phyloP scores from a whole-genome alignment of 2,329 filamentous ascomycete species.

The Fusarium brachygibbosum region DNA sequence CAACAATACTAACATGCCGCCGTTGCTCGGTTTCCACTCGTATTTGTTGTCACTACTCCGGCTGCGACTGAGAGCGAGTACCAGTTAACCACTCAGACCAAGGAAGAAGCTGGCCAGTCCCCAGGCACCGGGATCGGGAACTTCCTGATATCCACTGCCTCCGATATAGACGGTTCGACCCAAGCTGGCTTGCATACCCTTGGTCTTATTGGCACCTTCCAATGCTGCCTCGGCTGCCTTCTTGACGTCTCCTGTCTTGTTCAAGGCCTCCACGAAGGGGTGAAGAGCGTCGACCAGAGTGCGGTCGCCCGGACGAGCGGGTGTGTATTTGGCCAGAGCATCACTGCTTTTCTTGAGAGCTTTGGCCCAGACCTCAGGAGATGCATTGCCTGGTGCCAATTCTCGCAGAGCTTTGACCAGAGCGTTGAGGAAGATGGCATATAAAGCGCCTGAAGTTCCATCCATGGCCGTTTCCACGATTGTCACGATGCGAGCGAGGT shows the following conservation, averaged over 20 bases:
- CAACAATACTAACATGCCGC: conserved; percentile 4
- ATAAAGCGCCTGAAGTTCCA: conserved; percentile 71
- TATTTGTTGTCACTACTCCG: neutral
- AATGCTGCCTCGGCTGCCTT: conserved; percentile 82
- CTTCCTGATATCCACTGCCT: conserved; percentile 62
- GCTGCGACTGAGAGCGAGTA: conserved; percentile 24
- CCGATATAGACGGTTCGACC: conserved; percentile 67
- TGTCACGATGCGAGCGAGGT: conserved; percentile 66
- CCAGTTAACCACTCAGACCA: conserved; percentile 68
- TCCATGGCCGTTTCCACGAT: conserved; percentile 72
- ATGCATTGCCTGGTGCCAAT: conserved; percentile 57
- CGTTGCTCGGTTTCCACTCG: neutral
- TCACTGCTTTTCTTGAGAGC: conserved; percentile 80
- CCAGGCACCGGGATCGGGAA: conserved; percentile 77
- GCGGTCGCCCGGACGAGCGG: conserved; percentile 87
- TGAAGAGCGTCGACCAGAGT: conserved; percentile 91
- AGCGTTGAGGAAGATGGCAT: conserved; percentile 90
- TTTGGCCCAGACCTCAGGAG: conserved; percentile 65
- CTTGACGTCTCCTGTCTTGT: conserved; percentile 73
- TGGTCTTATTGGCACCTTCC: conserved; percentile 84
- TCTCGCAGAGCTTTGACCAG: conserved; percentile 74
- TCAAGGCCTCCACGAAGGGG: conserved; percentile 84
- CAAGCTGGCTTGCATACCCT: conserved; percentile 90
- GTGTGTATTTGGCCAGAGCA: conserved; percentile 85
- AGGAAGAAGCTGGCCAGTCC: conserved; percentile 83